Conservation (phyloP, 768 basidiomycete genomes). For the Hydnum rufescens region DNA sequence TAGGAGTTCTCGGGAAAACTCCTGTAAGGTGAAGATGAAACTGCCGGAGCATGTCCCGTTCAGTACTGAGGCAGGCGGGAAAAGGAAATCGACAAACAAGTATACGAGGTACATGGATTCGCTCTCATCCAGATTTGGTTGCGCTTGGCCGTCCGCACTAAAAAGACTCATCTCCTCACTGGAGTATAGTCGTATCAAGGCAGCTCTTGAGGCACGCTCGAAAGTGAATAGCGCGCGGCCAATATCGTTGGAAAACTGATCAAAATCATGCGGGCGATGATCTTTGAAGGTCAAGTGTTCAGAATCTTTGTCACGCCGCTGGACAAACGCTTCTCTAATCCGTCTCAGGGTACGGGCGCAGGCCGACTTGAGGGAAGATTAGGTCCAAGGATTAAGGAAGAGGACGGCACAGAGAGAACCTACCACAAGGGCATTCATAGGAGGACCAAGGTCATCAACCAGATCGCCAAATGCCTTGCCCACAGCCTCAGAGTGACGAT, state of each 20-base stretch:
- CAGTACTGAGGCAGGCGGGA: background rate
- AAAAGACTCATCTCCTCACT: background rate
- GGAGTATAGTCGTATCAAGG: conserved; percentile 52
- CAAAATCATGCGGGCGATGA: conserved; percentile 33
- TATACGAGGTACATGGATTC: conserved; percentile 81
- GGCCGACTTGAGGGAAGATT: conserved; percentile 25
- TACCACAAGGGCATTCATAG: conserved; percentile 54
- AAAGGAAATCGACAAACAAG: conserved; percentile 68
- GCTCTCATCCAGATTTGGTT: conserved; percentile 24
- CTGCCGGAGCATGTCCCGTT: conserved; percentile 21
- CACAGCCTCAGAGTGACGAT: conserved; percentile 32
- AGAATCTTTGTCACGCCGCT: background rate
- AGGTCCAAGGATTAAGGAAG: background rate
- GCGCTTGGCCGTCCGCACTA: background rate
- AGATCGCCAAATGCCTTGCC: conserved; percentile 61
- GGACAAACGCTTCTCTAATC: conserved; percentile 34
- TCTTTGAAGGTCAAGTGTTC: conserved; percentile 16
- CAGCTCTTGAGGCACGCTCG: conserved; percentile 69
- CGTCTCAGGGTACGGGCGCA: conserved; percentile 40
- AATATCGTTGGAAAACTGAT: conserved; percentile 41
- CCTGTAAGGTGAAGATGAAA: conserved; percentile 92
- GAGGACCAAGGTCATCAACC: conserved; percentile 61
- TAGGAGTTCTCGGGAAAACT: conserved; percentile 70
- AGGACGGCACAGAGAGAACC: conserved; percentile 12
- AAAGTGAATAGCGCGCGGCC: conserved; percentile 52